Percentiles rank a stretch among this genome's conserved stretches.
These are phyloP conservation scores for Taphrina sp. DNA, from an alignment of 1,139 yeast genomes.

Conservation along the genomic window DNA sequence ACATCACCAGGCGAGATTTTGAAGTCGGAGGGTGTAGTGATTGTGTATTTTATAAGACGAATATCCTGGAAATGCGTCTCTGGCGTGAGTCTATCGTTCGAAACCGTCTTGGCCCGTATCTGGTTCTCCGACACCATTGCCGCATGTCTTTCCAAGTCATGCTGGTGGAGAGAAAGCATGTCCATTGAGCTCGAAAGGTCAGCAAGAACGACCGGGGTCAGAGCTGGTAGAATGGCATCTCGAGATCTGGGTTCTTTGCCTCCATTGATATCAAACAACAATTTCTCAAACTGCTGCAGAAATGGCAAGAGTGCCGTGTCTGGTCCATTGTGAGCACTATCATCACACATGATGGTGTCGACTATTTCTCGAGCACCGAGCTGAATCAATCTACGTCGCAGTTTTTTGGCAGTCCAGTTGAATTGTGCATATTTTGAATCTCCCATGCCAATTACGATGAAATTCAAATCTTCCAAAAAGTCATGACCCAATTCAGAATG, in stretches of 20 bases:
- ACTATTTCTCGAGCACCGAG: slow-evolving; percentile 75
- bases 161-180: neutral
- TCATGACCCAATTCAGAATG: slow-evolving; percentile 60
- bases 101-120: slow-evolving; percentile 41
- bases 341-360: slow-evolving; percentile 85
- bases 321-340: slow-evolving; percentile 68
- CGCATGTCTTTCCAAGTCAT: neutral
- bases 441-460: slow-evolving; percentile 88
- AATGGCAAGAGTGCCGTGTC: slow-evolving; percentile 50
- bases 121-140: neutral
- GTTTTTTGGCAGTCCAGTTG: slow-evolving; percentile 78
- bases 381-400: slow-evolving; percentile 74
- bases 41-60: slow-evolving; percentile 46
- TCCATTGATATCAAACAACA: slow-evolving; percentile 38
- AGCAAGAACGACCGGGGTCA: slow-evolving; percentile 42
- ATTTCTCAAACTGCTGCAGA: slow-evolving; percentile 38
- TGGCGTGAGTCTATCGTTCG: slow-evolving; percentile 63
- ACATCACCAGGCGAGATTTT: slow-evolving; percentile 7
- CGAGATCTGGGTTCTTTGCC: slow-evolving; percentile 45
- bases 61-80: slow-evolving; percentile 87
- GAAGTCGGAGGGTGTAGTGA: neutral
- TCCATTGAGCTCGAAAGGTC: neutral
- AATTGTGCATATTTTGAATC: slow-evolving; percentile 80
- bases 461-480: slow-evolving; percentile 58
- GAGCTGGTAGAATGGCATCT: slow-evolving; percentile 50